Evolutionary conservation across 805 yeast species (phyloP), one percentile per base, ranked within the genome.

Genomic region (Helenozyma baotianmanensis): DNA sequence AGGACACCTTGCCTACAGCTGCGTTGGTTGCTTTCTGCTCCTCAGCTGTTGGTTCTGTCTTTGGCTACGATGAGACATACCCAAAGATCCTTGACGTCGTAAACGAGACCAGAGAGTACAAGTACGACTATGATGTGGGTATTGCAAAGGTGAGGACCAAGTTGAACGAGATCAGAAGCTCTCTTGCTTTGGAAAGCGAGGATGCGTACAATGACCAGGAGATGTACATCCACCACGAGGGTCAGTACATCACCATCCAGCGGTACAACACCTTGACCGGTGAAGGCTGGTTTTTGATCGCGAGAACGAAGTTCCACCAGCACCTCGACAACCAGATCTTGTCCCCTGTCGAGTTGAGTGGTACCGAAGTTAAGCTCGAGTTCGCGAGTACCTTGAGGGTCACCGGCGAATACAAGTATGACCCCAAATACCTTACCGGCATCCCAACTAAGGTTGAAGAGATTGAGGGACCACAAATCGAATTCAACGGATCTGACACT

Each of bases 151-250:
- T 84, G n/a, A 92, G 89, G 56, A 50, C 59, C 11, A 62, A 70
- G 37, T 59, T 84, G 33, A 74, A 81, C 51, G 57, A 56, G 9
- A 73, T 83, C n/a, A 68, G 92, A 43, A 59, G 64, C 25, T 56
- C 67, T 9, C 68, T 83, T 30, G 78, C 86, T 2, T 57, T 56
- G 14, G 78, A 79, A 39, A 64, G 71, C 42, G 64, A 68, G 25
- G 94, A 85, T 42, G 67, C 69, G 29, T 39, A 51, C 28, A 67
- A 67, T 32, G 70, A 68, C 37, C 84, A 84, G 47, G 97, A 90
- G 58, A 87, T 85, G 83, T 90, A 85, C 55, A 84, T 90, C 25
- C 97, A 90, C 53, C 96, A 85, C 50, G 95, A 88, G 42, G 96
- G 85, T 10, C 95, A 89, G 56, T 90, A 72, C 56, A 85, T 90